phyloP scores from a whole-genome alignment of 1,284 basidiomycete genomes.

The Apiotrichum montevideense region DNA sequence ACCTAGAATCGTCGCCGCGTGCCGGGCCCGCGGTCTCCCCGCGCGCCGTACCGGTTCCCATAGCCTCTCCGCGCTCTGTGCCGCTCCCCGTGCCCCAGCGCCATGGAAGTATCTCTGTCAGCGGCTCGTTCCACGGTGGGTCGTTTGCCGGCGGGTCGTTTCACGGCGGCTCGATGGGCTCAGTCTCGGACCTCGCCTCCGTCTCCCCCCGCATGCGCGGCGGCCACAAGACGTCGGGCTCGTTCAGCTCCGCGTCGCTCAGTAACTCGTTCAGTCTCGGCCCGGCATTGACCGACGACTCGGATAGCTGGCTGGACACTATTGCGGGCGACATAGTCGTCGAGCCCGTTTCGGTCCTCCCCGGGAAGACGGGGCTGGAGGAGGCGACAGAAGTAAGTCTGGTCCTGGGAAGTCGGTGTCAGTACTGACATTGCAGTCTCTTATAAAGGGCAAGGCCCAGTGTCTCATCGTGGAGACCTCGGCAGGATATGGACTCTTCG shows the following conservation, averaged over 20 bases:
- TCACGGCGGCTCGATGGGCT: slow-evolving; percentile 17
- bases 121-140: background rate
- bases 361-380: slow-evolving; percentile 26
- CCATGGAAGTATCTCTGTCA: slow-evolving; percentile 18
- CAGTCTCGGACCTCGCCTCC: slow-evolving; percentile 13
- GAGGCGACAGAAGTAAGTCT: slow-evolving; percentile 32
- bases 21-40: background rate
- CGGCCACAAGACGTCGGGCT: slow-evolving; percentile 5
- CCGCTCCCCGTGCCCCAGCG: slow-evolving; percentile 26
- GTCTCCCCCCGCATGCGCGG: slow-evolving; percentile 7
- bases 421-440: slow-evolving; percentile 12
- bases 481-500: slow-evolving; percentile 27
- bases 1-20: slow-evolving; percentile 4
- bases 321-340: slow-evolving; percentile 9
- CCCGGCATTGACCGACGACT: slow-evolving; percentile 10
- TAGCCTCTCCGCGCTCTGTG: slow-evolving; percentile 17
- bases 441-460: slow-evolving; percentile 17
- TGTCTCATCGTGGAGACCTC: slow-evolving; percentile 25
- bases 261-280: slow-evolving; percentile 15
- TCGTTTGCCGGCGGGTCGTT: slow-evolving; percentile 2
- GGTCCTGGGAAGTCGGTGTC: background rate
- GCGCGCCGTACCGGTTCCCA: slow-evolving; percentile 3
- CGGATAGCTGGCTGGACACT: slow-evolving; percentile 26
- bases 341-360: background rate
- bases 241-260: slow-evolving; percentile 9